Evolutionary conservation across 2,329 filamentous ascomycete genomes (phyloP), one percentile per base, ranked within the genome.

Genomic region (Tolypocladium cylindrosporum): DNA sequence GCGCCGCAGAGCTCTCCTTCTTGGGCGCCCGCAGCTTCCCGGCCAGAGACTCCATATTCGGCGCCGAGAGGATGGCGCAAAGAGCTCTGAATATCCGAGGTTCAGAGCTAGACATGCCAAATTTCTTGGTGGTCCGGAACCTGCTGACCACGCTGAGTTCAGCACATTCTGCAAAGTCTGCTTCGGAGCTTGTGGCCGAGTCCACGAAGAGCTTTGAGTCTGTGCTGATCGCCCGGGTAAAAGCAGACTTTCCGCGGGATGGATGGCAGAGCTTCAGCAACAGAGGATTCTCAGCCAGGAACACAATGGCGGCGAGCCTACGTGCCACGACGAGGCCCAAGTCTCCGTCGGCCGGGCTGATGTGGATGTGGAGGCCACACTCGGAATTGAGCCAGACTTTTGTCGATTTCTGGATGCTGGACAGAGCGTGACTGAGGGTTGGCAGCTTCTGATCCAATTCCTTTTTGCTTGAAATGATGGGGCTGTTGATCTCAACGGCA

Each of bases 281-380:
- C 9, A 69, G 39, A 9, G 59, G 36, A 8, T 62, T 58, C 41
- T 69, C 67, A 4, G 67, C 54, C 14, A 68, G 56, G 54, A 61
- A 61, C 4, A 63, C 62, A 16, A 69, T 51, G 16, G 65, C 62
- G 10, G 59, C 54, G 3, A 67, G 54, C 1, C 63, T 60, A 41
- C 60, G 58, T 7, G 67, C 61, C 8, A 62, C 63, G 13, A 59
- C 13, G 16, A 65, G 54, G n/a, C 56, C 43, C 57, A 67, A 58
- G 8, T 37, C 55, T 1, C 62, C 58, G 8, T 37, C 11, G 11
- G 37, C 27, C 13, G 65, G 57, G 41, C 65, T 68, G 54, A 65
- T 64, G 43, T 68, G 66, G 19, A 69, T 56, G 42, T 68, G 67
- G 14, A 68, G 45, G 16, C 66, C 66, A 39, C 67, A 68, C 11